Percentiles rank a stretch among this genome's conserved stretches.
These are phyloP conservation scores for Stevia rebaudiana DNA, from an alignment of 140 eudicot species.

Conservation along the genomic window DNA sequence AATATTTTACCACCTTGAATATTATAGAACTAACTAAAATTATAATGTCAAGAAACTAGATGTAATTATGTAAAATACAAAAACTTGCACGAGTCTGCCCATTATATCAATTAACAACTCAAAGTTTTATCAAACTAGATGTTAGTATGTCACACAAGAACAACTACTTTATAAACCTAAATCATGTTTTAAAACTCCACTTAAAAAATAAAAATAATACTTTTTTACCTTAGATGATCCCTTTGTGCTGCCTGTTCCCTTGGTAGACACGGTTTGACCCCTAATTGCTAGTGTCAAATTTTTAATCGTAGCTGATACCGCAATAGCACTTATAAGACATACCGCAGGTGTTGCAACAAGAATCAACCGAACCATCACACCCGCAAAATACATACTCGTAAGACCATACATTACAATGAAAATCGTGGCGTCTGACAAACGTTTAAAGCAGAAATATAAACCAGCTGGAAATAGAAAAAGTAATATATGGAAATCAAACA, in stretches of 20 bases:
- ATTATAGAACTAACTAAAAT: neutral
- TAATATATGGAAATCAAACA: conserved; percentile 92
- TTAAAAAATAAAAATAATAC: neutral
- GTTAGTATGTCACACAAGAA: neutral
- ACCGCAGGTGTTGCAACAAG: conserved; percentile 97
- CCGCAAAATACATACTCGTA: conserved; percentile 97
- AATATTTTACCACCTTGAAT: neutral
- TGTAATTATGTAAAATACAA: neutral
- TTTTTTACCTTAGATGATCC: conserved; percentile 75
- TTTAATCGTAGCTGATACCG: conserved; percentile 88
- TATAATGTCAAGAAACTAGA: neutral
- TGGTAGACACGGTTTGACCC: conserved; percentile 47
- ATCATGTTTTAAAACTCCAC: neutral
- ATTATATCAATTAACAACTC: neutral
- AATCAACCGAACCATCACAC: conserved; percentile 97
- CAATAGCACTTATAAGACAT: conserved; percentile 95
- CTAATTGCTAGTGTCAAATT: conserved; percentile 63
- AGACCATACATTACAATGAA: conserved; percentile 96
- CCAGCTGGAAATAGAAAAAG: conserved; percentile 92
- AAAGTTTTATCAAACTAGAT: conserved; percentile 5
- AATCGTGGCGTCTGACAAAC: conserved; percentile 90
- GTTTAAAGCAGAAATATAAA: conserved; percentile 88
- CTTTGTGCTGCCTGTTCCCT: conserved; percentile 57
- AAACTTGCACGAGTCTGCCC: neutral
- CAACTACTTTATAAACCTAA: neutral